phyloP scores from a whole-genome alignment of 2,329 filamentous ascomycete species.

The Ascochyta koolunga region DNA sequence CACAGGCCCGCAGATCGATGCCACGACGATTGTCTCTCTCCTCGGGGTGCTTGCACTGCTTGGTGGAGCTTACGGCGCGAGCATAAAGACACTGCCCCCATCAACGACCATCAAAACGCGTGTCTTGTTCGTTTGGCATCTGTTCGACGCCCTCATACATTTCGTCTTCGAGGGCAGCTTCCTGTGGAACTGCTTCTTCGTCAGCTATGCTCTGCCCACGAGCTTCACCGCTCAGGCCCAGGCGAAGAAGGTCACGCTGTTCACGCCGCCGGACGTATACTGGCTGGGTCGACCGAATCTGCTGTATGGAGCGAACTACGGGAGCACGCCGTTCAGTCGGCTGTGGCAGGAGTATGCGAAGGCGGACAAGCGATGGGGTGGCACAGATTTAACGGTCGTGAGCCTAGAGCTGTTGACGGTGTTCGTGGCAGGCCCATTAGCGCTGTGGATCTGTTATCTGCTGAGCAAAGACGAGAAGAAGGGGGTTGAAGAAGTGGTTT shows the following conservation, averaged over 20 bases:
- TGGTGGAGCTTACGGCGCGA: slow-evolving; percentile 58
- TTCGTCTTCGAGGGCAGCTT: slow-evolving; percentile 89
- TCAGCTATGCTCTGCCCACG: slow-evolving; percentile 56
- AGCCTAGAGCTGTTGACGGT: slow-evolving; percentile 67
- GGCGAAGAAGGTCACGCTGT: slow-evolving; percentile 43
- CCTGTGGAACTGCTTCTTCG: slow-evolving; percentile 93
- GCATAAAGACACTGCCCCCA: slow-evolving; percentile 58
- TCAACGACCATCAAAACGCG: slow-evolving; percentile 65
- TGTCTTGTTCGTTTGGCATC: slow-evolving; percentile 90
- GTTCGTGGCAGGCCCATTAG: slow-evolving; percentile 63
- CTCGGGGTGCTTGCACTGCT: slow-evolving; percentile 61
- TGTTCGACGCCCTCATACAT: slow-evolving; percentile 91
- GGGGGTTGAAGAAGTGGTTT: slow-evolving; percentile 54
- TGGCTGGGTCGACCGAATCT: slow-evolving; percentile 62
- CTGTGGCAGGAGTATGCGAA: slow-evolving; percentile 72
- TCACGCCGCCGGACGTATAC: slow-evolving; percentile 55
- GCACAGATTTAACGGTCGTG: slow-evolving; percentile 64
- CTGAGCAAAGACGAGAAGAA: slow-evolving; percentile 50
- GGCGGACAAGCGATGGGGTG: slow-evolving; percentile 66
- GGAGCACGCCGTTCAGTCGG: slow-evolving; percentile 57
- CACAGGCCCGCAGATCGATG: slow-evolving; percentile 54
- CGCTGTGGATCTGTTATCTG: slow-evolving; percentile 62
- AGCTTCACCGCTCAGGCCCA: slow-evolving; percentile 36
- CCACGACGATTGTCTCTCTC: slow-evolving; percentile 62
- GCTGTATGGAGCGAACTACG: slow-evolving; percentile 66